Evolutionary conservation across 768 basidiomycete genomes (phyloP), one percentile per base, ranked within the genome.

Genomic region (Hypholoma fasciculare): DNA sequence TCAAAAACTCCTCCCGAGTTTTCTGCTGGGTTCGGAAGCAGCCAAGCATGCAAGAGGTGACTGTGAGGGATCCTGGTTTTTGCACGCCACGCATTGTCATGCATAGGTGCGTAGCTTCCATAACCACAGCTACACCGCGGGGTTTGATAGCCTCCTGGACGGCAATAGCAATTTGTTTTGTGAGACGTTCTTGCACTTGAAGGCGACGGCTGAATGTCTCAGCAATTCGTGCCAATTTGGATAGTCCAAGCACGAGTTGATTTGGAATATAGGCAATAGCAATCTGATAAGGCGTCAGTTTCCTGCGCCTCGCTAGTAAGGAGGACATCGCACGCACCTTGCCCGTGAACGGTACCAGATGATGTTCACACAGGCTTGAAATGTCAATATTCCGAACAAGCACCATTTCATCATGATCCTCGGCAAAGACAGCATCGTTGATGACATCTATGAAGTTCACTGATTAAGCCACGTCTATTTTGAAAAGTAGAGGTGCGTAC

Each of bases 1-100:
- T 92, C 61, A 95, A 85, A 77, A 96, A 96, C 72, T 98, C 97
- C 75, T 97, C 96, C 30, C 97, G 85, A 36, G 96, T 99, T 78
- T 99, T 98, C 74, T 98, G 96, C 65, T 96, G 92, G n/a, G 92
- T 90, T 59, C 97, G 85, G 84, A 99, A 99, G 71, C 94, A 97
- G 14, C 97, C 97, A 52, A 98, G 79, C 97, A 99, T 99, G 65
- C 95, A 96, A 5, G 92, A 95, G 6, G 97, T 99, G 46, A 95
- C 90, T 0, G 97, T 99, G 20, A 91, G 85, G 7, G 96, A 83
- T 23, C 97, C 97, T 2, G 96, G 96, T 75, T 99, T 99, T 76
- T 99, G 97, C 8, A 99, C 97, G 54, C 97, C 97, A 61, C 97
- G 90, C 96, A 98, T 98, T 3, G 96, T 95, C 97, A 99, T 99